Evolutionary conservation across 306 rosid genomes (phyloP), one percentile per base, ranked within the genome.

Genomic region (Lablab purpureus): DNA sequence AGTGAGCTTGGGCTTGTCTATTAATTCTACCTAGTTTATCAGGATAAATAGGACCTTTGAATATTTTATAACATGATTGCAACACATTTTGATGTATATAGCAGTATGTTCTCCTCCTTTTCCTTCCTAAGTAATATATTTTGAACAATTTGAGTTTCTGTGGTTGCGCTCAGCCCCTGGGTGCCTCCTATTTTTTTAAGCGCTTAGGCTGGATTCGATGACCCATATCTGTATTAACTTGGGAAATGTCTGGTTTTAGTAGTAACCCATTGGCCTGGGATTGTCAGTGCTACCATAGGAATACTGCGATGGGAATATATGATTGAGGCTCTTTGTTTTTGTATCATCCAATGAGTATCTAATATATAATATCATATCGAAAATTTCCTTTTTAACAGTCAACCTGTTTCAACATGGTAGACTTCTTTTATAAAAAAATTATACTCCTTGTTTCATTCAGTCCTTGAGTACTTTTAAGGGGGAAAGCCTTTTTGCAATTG

Each of bases 271-370:
- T 54, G 13, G 10, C 36, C 65, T 5, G 37, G 64, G 73, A 54
- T 64, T 71, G 45, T 13, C 52, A 46, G 23, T 50, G 67, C 77
- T 67, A 18, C 45, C 30, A 21, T 51, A 72, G 40, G 40, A 72
- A 46, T 66, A 27, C 52, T 79, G 56, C 37, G 43, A 19, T 67
- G 51, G 51, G 14, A 46, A 11, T 47, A 58, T 65, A 47, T 47
- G 41, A 59, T 14, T 13, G 64, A 49, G 49, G 18, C 43, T 12
- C 13, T 60, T 27, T 71, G 67, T 63, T 52, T 40, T 52, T 64
- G 59, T 71, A 73, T 75, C 27, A 71, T 50, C 66, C 73, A 11
- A 40, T 11, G 67, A 73, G 74, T 45, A 60, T 75, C 43, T 60
- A 41, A 84, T 84, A n/a, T 66, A 56, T 50, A 19, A 8, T 36